Evolutionary conservation across 345 rosid species (phyloP), one percentile per base, ranked within the genome.

Genomic region (Carallia pectinifolia): DNA sequence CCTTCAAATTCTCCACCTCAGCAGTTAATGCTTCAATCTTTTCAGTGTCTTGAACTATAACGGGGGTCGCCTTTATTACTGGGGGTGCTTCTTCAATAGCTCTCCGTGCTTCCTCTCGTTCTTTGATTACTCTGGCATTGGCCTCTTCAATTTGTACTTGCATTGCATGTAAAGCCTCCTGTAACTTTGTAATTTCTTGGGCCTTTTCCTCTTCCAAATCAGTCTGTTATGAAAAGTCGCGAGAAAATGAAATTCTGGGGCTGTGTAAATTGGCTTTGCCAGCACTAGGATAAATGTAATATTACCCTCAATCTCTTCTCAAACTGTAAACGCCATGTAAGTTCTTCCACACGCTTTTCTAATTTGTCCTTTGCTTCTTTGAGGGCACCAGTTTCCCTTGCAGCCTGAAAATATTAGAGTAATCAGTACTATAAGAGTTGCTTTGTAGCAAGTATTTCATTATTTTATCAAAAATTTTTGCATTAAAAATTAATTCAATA

Each of bases 1-100:
- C 99, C 97, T 95, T 89, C 76, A 95, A 76, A 78, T 86, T 89
- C 81, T 88, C 97, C 56, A 88, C 80, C 69, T 95, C 98, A 54
- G 93, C 79, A 53, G 80, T 77, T 68, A 95, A 81, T 63, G 84
- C 77, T 72, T 83, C 85, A 47, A 95, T 79, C 85, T 85, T 95
- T 82, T 90, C 94, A 10, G 91, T 90, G 80, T 95, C 97, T 79
- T 95, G 91, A 79, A 95, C 84, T 70, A 92, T 71, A 61, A 95
- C 91, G n/a, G 97, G 96, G 76, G 98, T 92, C 87, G 92, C 99
- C 84, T 87, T 90, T 68, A 95, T 85, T 76, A 92, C 74, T 52
- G 98, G 98, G 69, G 99, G 98, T 66, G 99, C 93, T 79, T 92
- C 99, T 81, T 92, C 99, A 75, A 92, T 90, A 67, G 97, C 98